Conservation (phyloP, 352 stramenopile genomes). For the Phytopythium cucurbitacearum region DNA sequence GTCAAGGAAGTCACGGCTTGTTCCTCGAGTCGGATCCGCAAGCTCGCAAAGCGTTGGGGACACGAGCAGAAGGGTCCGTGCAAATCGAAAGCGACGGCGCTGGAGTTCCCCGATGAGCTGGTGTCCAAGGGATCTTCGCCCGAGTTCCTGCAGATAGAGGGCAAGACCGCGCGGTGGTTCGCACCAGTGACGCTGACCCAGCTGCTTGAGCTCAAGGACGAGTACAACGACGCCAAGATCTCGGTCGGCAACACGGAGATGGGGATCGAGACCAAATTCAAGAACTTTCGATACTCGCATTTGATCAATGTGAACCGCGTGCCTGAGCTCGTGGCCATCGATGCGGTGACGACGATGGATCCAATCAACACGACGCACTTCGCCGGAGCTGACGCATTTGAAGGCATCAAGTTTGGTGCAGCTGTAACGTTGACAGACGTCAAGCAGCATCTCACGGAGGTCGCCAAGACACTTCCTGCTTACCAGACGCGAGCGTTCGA, state of each 20-base stretch:
- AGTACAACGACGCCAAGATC: constrained; percentile 87
- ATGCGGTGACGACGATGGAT: constrained; percentile 29
- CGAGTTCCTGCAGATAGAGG: constrained; percentile 63
- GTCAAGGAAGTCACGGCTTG: constrained; percentile 47
- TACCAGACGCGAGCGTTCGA: constrained; percentile 50
- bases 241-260: constrained; percentile 97
- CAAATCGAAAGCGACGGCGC: constrained; percentile 11
- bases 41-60: constrained; percentile 35
- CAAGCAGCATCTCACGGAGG: constrained; percentile 48
- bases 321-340: constrained; percentile 50
- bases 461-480: constrained; percentile 24
- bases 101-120: constrained; percentile 56
- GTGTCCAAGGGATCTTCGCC: constrained; percentile 44
- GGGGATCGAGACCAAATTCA: constrained; percentile 95
- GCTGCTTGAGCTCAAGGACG: constrained; percentile 84
- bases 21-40: constrained; percentile 65
- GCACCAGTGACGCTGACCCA: constrained; percentile 87
- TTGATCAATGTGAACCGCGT: constrained; percentile 72
- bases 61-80: constrained; percentile 15
- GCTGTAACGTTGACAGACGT: constrained; percentile 74
- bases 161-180: constrained; percentile 89
- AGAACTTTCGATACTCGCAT: constrained; percentile 74
- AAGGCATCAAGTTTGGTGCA: constrained; percentile 77
- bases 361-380: constrained; percentile 48
- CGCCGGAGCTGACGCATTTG: constrained; percentile 31